Evolutionary conservation across 768 basidiomycete species (phyloP).

Genomic region (Termitomyces sp.): DNA sequence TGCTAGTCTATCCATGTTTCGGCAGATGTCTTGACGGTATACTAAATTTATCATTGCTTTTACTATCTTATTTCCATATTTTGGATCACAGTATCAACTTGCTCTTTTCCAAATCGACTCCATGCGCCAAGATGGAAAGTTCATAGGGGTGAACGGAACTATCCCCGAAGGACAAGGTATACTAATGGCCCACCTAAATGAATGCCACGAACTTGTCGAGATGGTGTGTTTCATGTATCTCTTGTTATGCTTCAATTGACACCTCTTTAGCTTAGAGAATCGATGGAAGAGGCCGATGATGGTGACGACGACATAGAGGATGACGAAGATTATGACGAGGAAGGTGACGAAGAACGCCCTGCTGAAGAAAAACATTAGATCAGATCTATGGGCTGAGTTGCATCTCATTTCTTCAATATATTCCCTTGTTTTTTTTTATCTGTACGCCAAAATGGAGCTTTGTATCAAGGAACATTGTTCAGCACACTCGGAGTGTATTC

Average conservation of each 20-base stretch:
- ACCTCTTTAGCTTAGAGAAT: conserved; percentile 59
- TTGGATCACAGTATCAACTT: conserved; percentile 69
- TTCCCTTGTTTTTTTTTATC: neutral
- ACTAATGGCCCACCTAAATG: conserved; percentile 91
- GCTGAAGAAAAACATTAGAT: neutral
- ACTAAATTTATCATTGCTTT: neutral
- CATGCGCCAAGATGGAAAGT: conserved; percentile 89
- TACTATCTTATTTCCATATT: neutral
- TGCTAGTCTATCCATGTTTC: neutral
- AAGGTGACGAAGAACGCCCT: conserved; percentile 4
- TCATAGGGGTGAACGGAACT: conserved; percentile 79
- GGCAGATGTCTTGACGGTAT: neutral
- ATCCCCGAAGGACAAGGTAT: conserved; percentile 97
- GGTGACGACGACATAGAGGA: conserved; percentile 46
- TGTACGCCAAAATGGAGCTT: neutral
- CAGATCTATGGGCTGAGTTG: neutral
- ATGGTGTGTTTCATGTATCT: conserved; percentile 52
- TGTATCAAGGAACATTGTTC: too few species aligned
- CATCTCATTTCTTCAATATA: neutral
- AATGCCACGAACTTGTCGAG: conserved; percentile 93
- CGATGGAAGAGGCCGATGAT: conserved; percentile 71
- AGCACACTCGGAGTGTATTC: too few species aligned
- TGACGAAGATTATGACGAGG: conserved; percentile 22
- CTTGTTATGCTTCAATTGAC: neutral
- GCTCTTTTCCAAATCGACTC: conserved; percentile 94